Percentiles rank a stretch among this genome's conserved stretches.
phyloP scores from a whole-genome alignment of 805 yeast genomes.

The Ogataea philodendri region DNA sequence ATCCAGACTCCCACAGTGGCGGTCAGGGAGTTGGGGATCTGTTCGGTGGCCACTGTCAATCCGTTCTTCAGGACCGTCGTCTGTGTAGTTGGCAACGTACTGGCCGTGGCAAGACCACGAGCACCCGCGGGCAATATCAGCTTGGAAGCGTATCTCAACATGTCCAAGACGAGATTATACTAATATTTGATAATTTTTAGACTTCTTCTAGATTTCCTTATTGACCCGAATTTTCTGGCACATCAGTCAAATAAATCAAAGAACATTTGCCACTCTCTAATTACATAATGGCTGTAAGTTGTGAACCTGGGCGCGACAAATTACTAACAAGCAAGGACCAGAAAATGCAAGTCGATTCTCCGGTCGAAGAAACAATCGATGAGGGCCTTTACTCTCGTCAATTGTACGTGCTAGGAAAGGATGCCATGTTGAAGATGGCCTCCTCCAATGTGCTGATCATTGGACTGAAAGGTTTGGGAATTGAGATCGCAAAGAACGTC shows the following conservation, averaged over 20 bases:
- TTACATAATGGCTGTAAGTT: constrained; percentile 9
- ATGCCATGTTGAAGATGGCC: constrained; percentile 97
- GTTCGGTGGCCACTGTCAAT: constrained; percentile 88
- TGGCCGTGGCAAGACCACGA: constrained; percentile 21
- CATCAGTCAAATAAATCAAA: background rate
- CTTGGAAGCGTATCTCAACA: constrained; percentile 8
- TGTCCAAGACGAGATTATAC: constrained; percentile 2
- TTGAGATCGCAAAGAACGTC: constrained; percentile 94
- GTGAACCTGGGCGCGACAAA: background rate
- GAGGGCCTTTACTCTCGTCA: constrained; percentile 96
- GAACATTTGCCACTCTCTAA: constrained; percentile 9
- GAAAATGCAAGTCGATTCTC: constrained; percentile 44
- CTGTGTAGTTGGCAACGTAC: constrained; percentile 51
- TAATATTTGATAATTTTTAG: background rate
- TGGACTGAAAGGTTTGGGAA: constrained; percentile 90
- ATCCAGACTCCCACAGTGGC: constrained; percentile 99
- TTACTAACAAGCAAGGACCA: constrained; percentile 26
- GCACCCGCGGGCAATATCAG: constrained; percentile 1
- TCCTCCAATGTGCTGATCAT: constrained; percentile 85
- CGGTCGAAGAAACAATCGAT: constrained; percentile 59
- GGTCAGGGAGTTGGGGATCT: constrained; percentile 80
- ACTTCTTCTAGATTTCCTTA: constrained; percentile 6
- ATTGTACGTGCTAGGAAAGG: constrained; percentile 93
- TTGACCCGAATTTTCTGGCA: constrained; percentile 7
- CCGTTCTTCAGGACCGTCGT: constrained; percentile 87